phyloP scores from a whole-genome alignment of 2,329 filamentous ascomycete species.

The Rhinocladiella similis region DNA sequence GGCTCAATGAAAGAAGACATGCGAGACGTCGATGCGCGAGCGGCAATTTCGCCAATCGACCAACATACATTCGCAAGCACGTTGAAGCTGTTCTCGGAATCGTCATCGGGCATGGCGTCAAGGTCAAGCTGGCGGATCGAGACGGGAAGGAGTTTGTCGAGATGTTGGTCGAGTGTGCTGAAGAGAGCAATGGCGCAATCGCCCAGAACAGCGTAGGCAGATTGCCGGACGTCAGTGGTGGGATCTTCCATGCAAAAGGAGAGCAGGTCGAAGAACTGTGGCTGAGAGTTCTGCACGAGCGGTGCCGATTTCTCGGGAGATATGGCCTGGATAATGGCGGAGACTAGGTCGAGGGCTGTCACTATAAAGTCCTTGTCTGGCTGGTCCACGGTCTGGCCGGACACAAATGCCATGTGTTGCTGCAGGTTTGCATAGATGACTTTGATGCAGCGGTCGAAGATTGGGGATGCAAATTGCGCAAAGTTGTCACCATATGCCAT shows the following conservation, averaged over 20 bases:
- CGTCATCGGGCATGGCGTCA: slow-evolving; percentile 72
- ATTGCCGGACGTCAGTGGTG: slow-evolving; percentile 91
- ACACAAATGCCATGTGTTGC: slow-evolving; percentile 69
- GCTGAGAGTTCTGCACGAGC: slow-evolving; percentile 73
- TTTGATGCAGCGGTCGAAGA: slow-evolving; percentile 84
- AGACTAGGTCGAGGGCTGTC: slow-evolving; percentile 89
- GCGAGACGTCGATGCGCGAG: slow-evolving; percentile 67
- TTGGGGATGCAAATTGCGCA: slow-evolving; percentile 77
- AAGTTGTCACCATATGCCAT: slow-evolving; percentile 81
- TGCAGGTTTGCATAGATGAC: slow-evolving; percentile 92
- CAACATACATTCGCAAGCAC: slow-evolving; percentile 98
- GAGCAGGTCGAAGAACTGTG: slow-evolving; percentile 86
- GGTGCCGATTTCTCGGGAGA: slow-evolving; percentile 71
- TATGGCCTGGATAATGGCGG: slow-evolving; percentile 88
- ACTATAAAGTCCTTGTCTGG: slow-evolving; percentile 97
- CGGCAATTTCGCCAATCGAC: slow-evolving; percentile 89
- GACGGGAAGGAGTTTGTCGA: slow-evolving; percentile 72
- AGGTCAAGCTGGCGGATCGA: slow-evolving; percentile 87
- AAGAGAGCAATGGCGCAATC: slow-evolving; percentile 95
- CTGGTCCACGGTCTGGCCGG: slow-evolving; percentile 68
- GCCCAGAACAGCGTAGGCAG: slow-evolving; percentile 89
- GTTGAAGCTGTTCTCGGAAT: slow-evolving; percentile 80
- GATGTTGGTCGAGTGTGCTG: slow-evolving; percentile 70
- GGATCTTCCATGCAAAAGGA: slow-evolving; percentile 89
- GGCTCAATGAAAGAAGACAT: slow-evolving; percentile 68